Evolutionary conservation across 2,329 filamentous ascomycete species (phyloP).

Genomic region (Eurotiales sp.): DNA sequence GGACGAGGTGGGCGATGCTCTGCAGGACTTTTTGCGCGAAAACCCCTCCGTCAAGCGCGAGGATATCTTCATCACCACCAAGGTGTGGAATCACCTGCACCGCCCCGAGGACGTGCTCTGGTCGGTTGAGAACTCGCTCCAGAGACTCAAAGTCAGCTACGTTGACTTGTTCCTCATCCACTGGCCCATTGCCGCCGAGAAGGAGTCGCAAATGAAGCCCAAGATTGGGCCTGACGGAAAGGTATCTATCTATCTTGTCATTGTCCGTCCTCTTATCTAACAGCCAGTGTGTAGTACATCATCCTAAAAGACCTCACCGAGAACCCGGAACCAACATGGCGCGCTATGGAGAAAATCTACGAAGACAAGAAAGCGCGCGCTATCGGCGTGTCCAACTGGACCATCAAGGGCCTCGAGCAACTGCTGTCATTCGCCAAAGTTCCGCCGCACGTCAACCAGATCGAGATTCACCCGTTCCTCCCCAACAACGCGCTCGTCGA

Average conservation of each 20-base stretch:
- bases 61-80: constrained; percentile 51
- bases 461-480: constrained; percentile 48
- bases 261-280: background rate
- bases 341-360: constrained; percentile 61
- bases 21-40: constrained; percentile 54
- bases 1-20: constrained; percentile 50
- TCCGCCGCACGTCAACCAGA: constrained; percentile 43
- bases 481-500: constrained; percentile 42
- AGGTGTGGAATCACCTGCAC: constrained; percentile 53
- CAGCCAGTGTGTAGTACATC: constrained; percentile 56
- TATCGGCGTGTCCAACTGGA: constrained; percentile 78
- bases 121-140: constrained; percentile 58
- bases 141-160: constrained; percentile 65
- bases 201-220: constrained; percentile 44
- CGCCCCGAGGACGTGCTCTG: constrained; percentile 46
- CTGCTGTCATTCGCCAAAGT: constrained; percentile 43
- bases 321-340: constrained; percentile 62
- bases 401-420: constrained; percentile 46
- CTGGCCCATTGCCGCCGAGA: constrained; percentile 51
- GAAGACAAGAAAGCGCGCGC: constrained; percentile 60
- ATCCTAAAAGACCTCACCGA: constrained; percentile 63
- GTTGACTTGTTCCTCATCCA: constrained; percentile 65
- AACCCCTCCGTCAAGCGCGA: constrained; percentile 45
- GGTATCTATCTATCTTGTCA: constrained; percentile 30
- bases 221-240: constrained; percentile 52